Evolutionary conservation across 306 rosid species (phyloP).

Genomic region (Glycyrrhiza uralensis): DNA sequence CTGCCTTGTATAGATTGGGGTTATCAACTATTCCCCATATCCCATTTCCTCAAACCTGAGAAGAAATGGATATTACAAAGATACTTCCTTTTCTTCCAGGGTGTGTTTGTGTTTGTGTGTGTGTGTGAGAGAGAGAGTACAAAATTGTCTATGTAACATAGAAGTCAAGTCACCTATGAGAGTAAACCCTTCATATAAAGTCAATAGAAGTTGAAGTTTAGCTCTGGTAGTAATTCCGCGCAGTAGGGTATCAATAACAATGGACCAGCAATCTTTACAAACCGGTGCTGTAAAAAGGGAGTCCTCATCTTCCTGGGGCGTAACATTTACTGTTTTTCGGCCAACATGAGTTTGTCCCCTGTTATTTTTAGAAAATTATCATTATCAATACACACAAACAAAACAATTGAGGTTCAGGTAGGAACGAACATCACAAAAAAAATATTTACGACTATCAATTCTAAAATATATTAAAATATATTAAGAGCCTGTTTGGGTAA

Average conservation of each 20-base stretch:
- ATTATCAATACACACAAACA: constrained; percentile 9
- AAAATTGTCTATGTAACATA: constrained; percentile 1
- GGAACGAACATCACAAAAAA: not conserved
- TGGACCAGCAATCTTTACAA: constrained; percentile 27
- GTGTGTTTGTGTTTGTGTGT: constrained; percentile 3
- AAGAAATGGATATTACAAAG: constrained; percentile 19
- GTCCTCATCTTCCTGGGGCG: constrained; percentile 45
- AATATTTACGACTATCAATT: not conserved
- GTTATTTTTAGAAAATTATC: constrained; percentile 29
- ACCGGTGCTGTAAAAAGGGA: constrained; percentile 17
- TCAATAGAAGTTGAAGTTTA: constrained; percentile 28
- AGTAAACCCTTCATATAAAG: constrained; percentile 23
- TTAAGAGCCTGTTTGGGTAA: no score
- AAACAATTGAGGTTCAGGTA: not conserved
- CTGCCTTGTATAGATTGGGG: constrained; percentile 19
- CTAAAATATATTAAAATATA: not conserved
- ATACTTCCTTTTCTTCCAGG: constrained; percentile 11
- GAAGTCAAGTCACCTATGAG: constrained; percentile 41
- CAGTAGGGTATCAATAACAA: constrained; percentile 31
- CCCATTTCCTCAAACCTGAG: constrained; percentile 37
- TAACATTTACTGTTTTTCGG: constrained; percentile 48
- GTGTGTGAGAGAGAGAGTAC: no score
- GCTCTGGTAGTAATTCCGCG: constrained; percentile 26
- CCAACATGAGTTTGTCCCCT: constrained; percentile 84
- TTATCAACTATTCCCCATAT: not conserved